Conservation (phyloP, 2,329 filamentous ascomycete species). For the Colletotrichum paranaense region DNA sequence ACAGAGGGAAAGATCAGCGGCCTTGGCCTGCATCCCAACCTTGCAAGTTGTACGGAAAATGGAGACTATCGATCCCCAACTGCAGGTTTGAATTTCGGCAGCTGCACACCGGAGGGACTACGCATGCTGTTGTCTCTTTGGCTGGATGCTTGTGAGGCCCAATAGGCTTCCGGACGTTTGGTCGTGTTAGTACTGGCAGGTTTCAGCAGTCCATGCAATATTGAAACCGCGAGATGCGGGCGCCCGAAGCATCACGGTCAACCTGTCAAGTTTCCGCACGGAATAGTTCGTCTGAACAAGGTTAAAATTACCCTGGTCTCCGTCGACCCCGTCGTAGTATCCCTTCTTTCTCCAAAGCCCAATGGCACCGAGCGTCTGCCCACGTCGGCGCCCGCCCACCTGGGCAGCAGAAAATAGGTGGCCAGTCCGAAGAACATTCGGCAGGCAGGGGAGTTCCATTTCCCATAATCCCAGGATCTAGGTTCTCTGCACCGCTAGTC, state of each 20-base stretch:
- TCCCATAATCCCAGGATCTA: neutral
- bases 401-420: neutral
- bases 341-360: neutral
- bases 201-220: neutral
- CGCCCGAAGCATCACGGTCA: neutral
- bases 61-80: neutral
- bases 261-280: neutral
- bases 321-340: neutral
- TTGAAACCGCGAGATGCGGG: neutral
- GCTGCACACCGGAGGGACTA: too few species aligned
- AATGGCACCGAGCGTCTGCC: conserved; percentile 1
- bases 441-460: neutral
- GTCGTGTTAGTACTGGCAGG: neutral
- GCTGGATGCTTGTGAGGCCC: neutral
- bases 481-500: neutral
- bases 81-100: neutral
- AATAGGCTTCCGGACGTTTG: neutral
- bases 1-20: neutral
- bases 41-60: too few species aligned
- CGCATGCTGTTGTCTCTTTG: too few species aligned
- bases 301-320: neutral
- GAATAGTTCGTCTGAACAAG: conserved; percentile 17
- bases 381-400: neutral
- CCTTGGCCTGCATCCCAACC: neutral
- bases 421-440: neutral